Evolutionary conservation across 2,329 filamentous ascomycete genomes (phyloP).

Genomic region (Claviceps humidiphila): DNA sequence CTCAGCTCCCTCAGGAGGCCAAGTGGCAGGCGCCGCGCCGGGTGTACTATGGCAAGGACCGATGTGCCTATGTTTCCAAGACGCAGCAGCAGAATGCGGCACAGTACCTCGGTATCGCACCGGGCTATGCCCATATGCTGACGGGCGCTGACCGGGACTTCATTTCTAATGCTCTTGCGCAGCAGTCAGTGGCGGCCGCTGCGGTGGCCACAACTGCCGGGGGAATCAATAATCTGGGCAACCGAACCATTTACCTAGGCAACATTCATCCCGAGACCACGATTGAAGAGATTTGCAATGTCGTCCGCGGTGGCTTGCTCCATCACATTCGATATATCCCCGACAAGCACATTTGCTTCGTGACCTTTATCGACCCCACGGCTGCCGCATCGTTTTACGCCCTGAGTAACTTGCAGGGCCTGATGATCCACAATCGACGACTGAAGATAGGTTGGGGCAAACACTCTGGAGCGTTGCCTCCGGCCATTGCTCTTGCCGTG

Average conservation of each 20-base stretch:
- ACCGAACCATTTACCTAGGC: constrained; percentile 92
- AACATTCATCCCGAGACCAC: constrained; percentile 99
- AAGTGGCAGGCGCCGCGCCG: constrained; percentile 95
- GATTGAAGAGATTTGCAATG: constrained; percentile 98
- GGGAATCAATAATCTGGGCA: constrained; percentile 93
- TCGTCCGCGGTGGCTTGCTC: constrained; percentile 85
- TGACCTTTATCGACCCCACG: constrained; percentile 97
- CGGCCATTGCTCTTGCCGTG: constrained; percentile 89
- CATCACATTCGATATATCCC: constrained; percentile 99
- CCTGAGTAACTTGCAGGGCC: constrained; percentile 86
- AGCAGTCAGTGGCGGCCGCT: constrained; percentile 93
- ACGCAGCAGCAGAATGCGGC: constrained; percentile 98
- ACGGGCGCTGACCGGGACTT: constrained; percentile 93
- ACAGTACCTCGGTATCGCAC: constrained; percentile 93
- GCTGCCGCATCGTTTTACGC: constrained; percentile 97
- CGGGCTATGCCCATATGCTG: constrained; percentile 89
- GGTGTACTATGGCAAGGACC: constrained; percentile 97
- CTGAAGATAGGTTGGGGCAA: constrained; percentile 99
- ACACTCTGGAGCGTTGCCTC: constrained; percentile 90
- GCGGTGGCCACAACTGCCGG: constrained; percentile 94
- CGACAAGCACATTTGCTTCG: constrained; percentile 99
- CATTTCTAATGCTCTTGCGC: constrained; percentile 89
- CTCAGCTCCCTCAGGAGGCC: constrained; percentile 85
- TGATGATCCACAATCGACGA: constrained; percentile 98
- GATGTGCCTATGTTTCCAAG: constrained; percentile 97